phyloP scores from a whole-genome alignment of 805 yeast genomes.

The Pichia gijzeniarum region DNA sequence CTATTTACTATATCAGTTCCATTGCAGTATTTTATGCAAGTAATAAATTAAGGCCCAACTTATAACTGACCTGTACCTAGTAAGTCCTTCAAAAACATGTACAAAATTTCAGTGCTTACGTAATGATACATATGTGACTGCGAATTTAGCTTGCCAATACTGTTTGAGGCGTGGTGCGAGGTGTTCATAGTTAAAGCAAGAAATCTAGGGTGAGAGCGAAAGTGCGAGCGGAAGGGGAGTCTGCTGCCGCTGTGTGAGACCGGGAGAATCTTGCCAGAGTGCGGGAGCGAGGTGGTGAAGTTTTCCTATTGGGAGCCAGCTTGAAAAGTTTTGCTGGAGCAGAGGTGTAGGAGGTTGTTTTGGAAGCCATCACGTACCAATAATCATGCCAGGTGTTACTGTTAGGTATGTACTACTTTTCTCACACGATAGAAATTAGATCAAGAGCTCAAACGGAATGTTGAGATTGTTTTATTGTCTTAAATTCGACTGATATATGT shows the following conservation, averaged over 20 bases:
- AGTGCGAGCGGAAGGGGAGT: too few species aligned
- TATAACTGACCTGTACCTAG: too few species aligned
- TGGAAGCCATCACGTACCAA: slow-evolving; percentile 3
- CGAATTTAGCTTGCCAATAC: background rate
- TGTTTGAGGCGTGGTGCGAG: slow-evolving; percentile 1
- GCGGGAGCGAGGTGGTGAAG: background rate
- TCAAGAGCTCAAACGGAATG: too few species aligned
- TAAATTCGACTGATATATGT: too few species aligned
- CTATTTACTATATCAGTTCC: too few species aligned
- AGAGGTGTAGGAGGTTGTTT: background rate
- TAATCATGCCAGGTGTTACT: slow-evolving; percentile 91
- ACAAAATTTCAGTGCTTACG: too few species aligned
- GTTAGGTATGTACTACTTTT: slow-evolving; percentile 72
- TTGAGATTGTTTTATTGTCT: too few species aligned
- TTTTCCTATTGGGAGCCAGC: background rate
- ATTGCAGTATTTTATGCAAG: too few species aligned
- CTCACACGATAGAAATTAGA: too few species aligned
- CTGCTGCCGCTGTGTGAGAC: too few species aligned
- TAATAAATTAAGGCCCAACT: background rate
- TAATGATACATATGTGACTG: slow-evolving; percentile 7
- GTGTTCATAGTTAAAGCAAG: background rate
- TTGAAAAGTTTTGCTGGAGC: slow-evolving; percentile 6
- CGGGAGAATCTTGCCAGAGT: background rate
- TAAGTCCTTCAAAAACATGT: too few species aligned
- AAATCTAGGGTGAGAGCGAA: too few species aligned